A percentile compares a stretch with the other conserved stretches of the same genome.
These are phyloP conservation scores for Endogone sp. DNA, from an alignment of 192 early-diverging fungal species.

Conservation along the genomic window DNA sequence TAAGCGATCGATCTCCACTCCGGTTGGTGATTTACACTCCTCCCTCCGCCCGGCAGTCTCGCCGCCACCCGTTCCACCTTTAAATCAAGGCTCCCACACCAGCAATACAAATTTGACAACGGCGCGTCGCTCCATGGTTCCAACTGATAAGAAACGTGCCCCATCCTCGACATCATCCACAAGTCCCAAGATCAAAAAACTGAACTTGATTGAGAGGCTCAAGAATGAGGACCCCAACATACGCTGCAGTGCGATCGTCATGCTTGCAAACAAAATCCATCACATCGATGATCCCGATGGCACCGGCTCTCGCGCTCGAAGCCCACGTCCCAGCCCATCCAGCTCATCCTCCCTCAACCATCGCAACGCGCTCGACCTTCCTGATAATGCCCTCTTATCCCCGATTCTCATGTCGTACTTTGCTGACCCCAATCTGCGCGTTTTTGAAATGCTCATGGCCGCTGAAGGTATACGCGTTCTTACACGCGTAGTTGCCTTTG, in stretches of 20 bases:
- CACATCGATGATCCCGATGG: background rate
- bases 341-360: background rate
- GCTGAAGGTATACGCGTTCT: background rate
- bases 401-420: background rate
- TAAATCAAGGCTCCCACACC: slow-evolving; percentile 4
- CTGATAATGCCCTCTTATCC: background rate
- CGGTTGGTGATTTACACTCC: background rate
- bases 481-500: slow-evolving; percentile 13
- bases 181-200: background rate
- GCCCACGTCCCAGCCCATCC: background rate
- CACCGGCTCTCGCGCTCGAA: background rate
- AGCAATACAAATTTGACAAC: slow-evolving; percentile 1
- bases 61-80: background rate
- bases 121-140: background rate
- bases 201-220: background rate
- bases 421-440: background rate
- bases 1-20: background rate
- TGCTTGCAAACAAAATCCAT: background rate
- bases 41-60: background rate
- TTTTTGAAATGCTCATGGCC: background rate
- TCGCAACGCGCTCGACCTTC: background rate
- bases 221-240: background rate
- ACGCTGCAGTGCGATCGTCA: background rate
- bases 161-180: background rate
- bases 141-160: background rate